Evolutionary conservation across 2,329 filamentous ascomycete genomes (phyloP).

Genomic region (Aspergillus sp.): DNA sequence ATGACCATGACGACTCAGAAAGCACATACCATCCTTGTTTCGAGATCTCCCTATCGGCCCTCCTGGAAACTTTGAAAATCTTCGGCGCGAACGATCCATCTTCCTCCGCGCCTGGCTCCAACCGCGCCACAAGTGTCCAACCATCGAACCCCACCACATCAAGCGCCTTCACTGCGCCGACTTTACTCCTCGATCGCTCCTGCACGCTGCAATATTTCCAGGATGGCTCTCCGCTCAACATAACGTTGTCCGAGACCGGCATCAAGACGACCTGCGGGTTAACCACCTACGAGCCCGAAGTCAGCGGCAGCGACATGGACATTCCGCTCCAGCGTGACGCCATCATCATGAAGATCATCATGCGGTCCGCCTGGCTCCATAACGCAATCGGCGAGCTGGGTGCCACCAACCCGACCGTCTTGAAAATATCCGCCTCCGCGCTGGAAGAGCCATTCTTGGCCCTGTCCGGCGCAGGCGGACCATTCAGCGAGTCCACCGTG

Average conservation of each 20-base stretch:
- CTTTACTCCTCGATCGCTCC: conserved; percentile 78
- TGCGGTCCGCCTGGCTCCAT: conserved; percentile 59
- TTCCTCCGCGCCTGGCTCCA: conserved; percentile 40
- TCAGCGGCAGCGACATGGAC: conserved; percentile 39
- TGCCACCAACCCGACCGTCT: conserved; percentile 66
- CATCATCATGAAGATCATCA: conserved; percentile 89
- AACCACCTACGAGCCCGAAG: conserved; percentile 79
- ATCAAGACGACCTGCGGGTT: conserved; percentile 88
- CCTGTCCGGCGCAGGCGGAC: conserved; percentile 62
- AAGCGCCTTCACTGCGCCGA: conserved; percentile 81
- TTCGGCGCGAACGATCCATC: conserved; percentile 72
- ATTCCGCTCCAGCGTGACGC: conserved; percentile 84
- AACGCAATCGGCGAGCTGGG: conserved; percentile 54
- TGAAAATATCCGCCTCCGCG: conserved; percentile 66
- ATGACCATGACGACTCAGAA: conserved; percentile 39
- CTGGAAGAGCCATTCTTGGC: conserved; percentile 66
- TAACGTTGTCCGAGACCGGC: conserved; percentile 81
- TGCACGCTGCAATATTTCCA: conserved; percentile 78
- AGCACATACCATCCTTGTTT: conserved; percentile 62
- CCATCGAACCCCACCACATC: conserved; percentile 41
- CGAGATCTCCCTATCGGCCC: conserved; percentile 78
- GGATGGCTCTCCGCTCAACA: conserved; percentile 73
- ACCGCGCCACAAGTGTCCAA: conserved; percentile 27
- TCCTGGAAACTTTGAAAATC: conserved; percentile 93
- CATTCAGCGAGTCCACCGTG: conserved; percentile 59